phyloP scores from a whole-genome alignment of 2,329 filamentous ascomycete genomes.

The Talaromyces sp. region DNA sequence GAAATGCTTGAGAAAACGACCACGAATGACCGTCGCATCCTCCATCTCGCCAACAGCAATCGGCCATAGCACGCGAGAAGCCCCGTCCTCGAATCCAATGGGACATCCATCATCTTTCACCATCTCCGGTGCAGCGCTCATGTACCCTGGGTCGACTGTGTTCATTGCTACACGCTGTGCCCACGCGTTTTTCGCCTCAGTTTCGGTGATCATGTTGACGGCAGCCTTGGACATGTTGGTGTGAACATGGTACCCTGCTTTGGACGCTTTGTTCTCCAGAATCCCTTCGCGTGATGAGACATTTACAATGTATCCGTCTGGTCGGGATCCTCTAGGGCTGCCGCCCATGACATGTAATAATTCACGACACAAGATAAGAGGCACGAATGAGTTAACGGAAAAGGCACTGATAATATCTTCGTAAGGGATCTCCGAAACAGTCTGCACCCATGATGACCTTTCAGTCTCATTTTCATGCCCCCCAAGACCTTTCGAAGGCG shows the following conservation, averaged over 20 bases:
- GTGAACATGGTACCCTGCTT: constrained; percentile 31
- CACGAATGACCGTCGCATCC: constrained; percentile 11
- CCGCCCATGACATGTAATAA: constrained; percentile 27
- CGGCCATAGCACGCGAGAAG: constrained; percentile 31
- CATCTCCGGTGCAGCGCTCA: constrained; percentile 32
- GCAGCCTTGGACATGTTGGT: constrained; percentile 39
- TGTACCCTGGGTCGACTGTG: constrained; percentile 34
- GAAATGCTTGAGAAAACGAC: constrained; percentile 21
- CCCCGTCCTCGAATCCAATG: constrained; percentile 35
- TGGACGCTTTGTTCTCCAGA: constrained; percentile 22
- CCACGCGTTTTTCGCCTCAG: constrained; percentile 29
- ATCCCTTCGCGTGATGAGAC: constrained; percentile 32
- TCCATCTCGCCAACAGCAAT: constrained; percentile 21
- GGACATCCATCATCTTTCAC: constrained; percentile 24
- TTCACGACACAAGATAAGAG: constrained; percentile 34
- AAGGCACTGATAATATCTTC: constrained; percentile 35
- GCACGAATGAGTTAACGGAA: constrained; percentile 33
- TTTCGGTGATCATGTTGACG: constrained; percentile 39
- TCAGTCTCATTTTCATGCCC: constrained; percentile 2
- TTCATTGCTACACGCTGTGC: constrained; percentile 30
- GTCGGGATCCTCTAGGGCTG: background rate
- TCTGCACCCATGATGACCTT: constrained; percentile 31
- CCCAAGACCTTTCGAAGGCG: constrained; percentile 13
- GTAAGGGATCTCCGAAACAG: constrained; percentile 33
- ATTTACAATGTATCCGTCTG: background rate